These are phyloP conservation scores for Colletotrichum agaves DNA, from an alignment of 2,329 filamentous ascomycete genomes.

Conservation along the genomic window DNA sequence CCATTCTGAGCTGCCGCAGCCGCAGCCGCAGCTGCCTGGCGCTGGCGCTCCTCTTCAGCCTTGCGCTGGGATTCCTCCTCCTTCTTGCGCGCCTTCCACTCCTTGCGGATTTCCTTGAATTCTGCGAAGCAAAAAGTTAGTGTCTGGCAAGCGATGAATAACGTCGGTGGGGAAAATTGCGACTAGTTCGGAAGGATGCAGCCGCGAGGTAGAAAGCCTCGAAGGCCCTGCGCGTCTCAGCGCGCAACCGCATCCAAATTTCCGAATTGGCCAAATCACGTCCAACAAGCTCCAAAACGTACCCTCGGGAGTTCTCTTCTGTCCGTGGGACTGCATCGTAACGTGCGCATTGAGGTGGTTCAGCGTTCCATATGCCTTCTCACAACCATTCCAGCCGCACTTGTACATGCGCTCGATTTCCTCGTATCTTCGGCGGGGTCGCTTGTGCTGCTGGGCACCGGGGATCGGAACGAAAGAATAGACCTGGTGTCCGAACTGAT, in stretches of 20 bases:
- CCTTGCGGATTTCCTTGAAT: slow-evolving; percentile 98
- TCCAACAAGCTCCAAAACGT: slow-evolving; percentile 51
- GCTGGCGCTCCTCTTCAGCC: slow-evolving; percentile 87
- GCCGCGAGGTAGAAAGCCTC: too few species aligned
- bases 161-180: too few species aligned
- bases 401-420: slow-evolving; percentile 99
- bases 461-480: slow-evolving; percentile 99
- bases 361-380: slow-evolving; percentile 97
- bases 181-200: too few species aligned
- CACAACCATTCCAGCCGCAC: slow-evolving; percentile 97
- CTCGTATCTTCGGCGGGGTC: slow-evolving; percentile 91
- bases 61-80: slow-evolving; percentile 93
- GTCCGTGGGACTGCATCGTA: slow-evolving; percentile 97
- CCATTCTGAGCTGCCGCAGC: slow-evolving; percentile 66
- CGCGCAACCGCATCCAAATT: too few species aligned
- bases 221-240: not conserved
- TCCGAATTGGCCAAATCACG: too few species aligned
- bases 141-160: not conserved
- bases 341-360: slow-evolving; percentile 99
- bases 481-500: slow-evolving; percentile 66
- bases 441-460: slow-evolving; percentile 96
- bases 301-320: slow-evolving; percentile 98
- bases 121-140: slow-evolving; percentile 65
- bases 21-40: slow-evolving; percentile 52
- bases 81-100: slow-evolving; percentile 99